Percentiles rank a stretch among this genome's conserved stretches.
These are phyloP conservation scores for Boletus vinaceobasis DNA, from an alignment of 768 basidiomycete genomes.

Conservation along the genomic window DNA sequence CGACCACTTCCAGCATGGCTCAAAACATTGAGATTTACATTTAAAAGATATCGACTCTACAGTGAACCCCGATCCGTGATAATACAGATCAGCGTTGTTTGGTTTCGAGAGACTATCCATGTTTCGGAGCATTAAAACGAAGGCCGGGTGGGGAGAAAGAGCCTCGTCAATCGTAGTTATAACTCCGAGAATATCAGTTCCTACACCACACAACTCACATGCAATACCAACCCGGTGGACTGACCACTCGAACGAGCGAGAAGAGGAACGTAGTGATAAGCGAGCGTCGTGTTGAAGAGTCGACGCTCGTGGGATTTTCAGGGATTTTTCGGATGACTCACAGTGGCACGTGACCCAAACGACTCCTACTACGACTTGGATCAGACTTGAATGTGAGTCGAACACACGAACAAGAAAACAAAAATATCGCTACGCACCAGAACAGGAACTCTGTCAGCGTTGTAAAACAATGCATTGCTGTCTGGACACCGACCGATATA, in stretches of 20 bases:
- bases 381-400: no score
- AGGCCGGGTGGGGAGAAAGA: conserved; percentile 51
- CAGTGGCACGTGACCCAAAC: not conserved
- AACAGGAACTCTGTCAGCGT: no score
- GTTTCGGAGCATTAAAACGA: conserved; percentile 86
- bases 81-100: conserved; percentile 43
- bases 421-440: no score
- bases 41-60: conserved; percentile 28
- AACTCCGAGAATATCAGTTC: conserved; percentile 49
- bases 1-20: not conserved
- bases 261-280: no score
- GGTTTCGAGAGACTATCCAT: conserved; percentile 59
- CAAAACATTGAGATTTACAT: not conserved
- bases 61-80: conserved; percentile 29
- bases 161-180: conserved; percentile 83
- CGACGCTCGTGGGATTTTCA: no score
- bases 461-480: no score
- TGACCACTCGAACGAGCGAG: no score
- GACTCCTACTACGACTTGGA: no score
- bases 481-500: not conserved
- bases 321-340: no score
- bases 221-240: not conserved
- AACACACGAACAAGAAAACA: no score
- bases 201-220: not conserved
- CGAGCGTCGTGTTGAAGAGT: not conserved